phyloP scores from a whole-genome alignment of 192 early-diverging fungal species.

The Coemansia sp. region DNA sequence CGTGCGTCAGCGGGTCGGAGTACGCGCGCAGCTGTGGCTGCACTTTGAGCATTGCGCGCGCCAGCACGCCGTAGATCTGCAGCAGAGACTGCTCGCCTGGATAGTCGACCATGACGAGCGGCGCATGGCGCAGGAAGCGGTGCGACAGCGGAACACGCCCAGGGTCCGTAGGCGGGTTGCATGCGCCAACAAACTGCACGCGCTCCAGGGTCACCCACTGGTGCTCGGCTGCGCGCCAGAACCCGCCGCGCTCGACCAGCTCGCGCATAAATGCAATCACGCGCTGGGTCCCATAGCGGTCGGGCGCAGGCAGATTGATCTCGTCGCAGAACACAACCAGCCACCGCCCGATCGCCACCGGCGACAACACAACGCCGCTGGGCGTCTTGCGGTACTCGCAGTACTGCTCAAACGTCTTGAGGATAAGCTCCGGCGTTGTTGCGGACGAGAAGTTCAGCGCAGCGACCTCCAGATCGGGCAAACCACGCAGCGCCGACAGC shows the following conservation, averaged over 20 bases:
- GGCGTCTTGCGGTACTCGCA: slow-evolving; percentile 98
- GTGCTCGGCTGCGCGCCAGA: slow-evolving; percentile 90
- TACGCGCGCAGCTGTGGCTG: slow-evolving; percentile 88
- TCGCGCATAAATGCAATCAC: slow-evolving; percentile 96
- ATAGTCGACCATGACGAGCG: slow-evolving; percentile 98
- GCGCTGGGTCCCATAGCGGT: slow-evolving; percentile 97
- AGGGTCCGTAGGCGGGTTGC: slow-evolving; percentile 99
- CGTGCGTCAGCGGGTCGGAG: slow-evolving; percentile 84
- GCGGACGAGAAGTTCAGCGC: slow-evolving; percentile 99
- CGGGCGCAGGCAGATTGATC: slow-evolving; percentile 94
- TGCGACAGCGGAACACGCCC: slow-evolving; percentile 95
- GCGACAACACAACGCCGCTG: slow-evolving; percentile 83
- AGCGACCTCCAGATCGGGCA: slow-evolving; percentile 95
- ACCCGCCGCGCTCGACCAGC: slow-evolving; percentile 93
- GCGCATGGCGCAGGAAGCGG: slow-evolving; percentile 95
- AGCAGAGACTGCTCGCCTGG: slow-evolving; percentile 87
- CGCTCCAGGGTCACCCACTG: slow-evolving; percentile 94
- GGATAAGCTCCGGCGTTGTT: slow-evolving; percentile 91
- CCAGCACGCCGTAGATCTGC: slow-evolving; percentile 96
- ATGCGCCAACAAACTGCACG: slow-evolving; percentile 99
- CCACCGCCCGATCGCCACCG: slow-evolving; percentile 84
- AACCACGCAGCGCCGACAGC: slow-evolving; percentile 89
- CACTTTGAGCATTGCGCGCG: slow-evolving; percentile 90
- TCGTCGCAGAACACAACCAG: slow-evolving; percentile 99
- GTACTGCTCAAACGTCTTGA: slow-evolving; percentile 96